phyloP scores from a whole-genome alignment of 2,329 filamentous ascomycete genomes.

The Moelleriella libera region DNA sequence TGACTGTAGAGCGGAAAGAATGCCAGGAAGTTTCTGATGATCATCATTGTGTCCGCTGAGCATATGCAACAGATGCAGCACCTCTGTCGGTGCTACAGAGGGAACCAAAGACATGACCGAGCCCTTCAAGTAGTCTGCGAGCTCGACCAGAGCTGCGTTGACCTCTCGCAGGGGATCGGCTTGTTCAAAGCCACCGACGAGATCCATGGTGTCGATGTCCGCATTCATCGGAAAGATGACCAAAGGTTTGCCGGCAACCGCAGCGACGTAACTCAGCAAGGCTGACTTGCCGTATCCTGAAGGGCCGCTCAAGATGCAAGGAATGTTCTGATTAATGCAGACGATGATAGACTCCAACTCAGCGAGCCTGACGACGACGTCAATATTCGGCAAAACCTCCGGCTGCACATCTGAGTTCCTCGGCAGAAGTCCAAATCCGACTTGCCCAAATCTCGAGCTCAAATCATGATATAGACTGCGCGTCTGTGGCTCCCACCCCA shows the following conservation, averaged over 20 bases:
- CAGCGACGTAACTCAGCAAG: slow-evolving; percentile 68
- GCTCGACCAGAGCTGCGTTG: slow-evolving; percentile 35
- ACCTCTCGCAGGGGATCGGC: slow-evolving; percentile 66
- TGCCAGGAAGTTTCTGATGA: slow-evolving; percentile 18
- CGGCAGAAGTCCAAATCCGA: slow-evolving; percentile 60
- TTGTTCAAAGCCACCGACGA: slow-evolving; percentile 94
- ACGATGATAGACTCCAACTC: slow-evolving; percentile 79
- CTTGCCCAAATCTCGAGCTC: slow-evolving; percentile 52
- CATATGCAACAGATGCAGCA: slow-evolving; percentile 34
- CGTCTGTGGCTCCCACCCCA: slow-evolving; percentile 33
- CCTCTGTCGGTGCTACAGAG: slow-evolving; percentile 27
- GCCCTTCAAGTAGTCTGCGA: slow-evolving; percentile 37
- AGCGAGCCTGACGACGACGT: slow-evolving; percentile 42
- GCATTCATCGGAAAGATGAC: slow-evolving; percentile 82
- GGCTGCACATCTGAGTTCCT: slow-evolving; percentile 43
- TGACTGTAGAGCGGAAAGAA: slow-evolving; percentile 22
- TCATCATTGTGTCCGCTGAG: slow-evolving; percentile 29
- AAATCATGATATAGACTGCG: slow-evolving; percentile 63
- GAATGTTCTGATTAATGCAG: slow-evolving; percentile 74
- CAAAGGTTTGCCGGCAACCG: slow-evolving; percentile 58
- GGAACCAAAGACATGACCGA: slow-evolving; percentile 35
- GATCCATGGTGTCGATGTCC: slow-evolving; percentile 92
- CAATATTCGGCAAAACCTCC: slow-evolving; percentile 33
- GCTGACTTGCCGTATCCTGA: slow-evolving; percentile 80
- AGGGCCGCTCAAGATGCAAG: slow-evolving; percentile 74